Conservation (phyloP, 2,329 filamentous ascomycete species). For the Escovopsis sp. region DNA sequence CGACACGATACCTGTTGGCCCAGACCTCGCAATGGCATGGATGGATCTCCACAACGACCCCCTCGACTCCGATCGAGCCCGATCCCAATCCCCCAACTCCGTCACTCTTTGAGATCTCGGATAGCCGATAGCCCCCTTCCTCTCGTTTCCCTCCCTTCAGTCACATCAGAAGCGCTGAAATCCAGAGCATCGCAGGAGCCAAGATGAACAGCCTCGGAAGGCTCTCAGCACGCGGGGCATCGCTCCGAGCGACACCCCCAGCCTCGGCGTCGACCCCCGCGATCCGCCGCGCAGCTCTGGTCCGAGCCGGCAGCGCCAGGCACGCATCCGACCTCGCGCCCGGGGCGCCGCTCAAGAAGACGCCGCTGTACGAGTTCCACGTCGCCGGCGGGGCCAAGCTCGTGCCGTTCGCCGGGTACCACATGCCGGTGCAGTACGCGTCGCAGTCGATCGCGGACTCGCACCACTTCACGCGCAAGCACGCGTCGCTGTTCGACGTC, state of each 20-base stretch:
- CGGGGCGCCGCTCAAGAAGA: constrained; percentile 36
- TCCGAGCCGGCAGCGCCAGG: constrained; percentile 11
- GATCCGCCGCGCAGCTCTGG: constrained; percentile 5
- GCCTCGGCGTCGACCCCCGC: not conserved
- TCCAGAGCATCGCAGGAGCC: constrained; percentile 1
- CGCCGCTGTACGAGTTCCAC: constrained; percentile 67
- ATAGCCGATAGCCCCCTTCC: too few relatives aligned
- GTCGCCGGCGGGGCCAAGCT: constrained; percentile 73
- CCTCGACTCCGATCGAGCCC: too few relatives aligned
- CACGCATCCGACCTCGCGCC: constrained; percentile 15
- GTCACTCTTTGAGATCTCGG: too few relatives aligned
- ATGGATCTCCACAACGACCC: too few relatives aligned
- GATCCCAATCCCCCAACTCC: too few relatives aligned
- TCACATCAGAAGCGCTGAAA: too few relatives aligned
- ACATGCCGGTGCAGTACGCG: constrained; percentile 84
- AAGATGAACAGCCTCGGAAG: constrained; percentile 19
- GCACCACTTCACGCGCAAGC: constrained; percentile 76
- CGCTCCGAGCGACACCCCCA: constrained; percentile 13
- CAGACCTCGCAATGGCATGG: too few relatives aligned
- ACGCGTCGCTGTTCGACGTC: constrained; percentile 89
- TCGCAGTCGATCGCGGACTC: constrained; percentile 66
- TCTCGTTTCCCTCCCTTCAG: too few relatives aligned
- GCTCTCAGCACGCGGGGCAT: constrained; percentile 15
- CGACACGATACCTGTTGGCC: too few relatives aligned
- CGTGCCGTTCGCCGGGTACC: constrained; percentile 88